Evolutionary conservation across 108 stramenopile genomes (phyloP).

Genomic region (Nitzschia sp.): DNA sequence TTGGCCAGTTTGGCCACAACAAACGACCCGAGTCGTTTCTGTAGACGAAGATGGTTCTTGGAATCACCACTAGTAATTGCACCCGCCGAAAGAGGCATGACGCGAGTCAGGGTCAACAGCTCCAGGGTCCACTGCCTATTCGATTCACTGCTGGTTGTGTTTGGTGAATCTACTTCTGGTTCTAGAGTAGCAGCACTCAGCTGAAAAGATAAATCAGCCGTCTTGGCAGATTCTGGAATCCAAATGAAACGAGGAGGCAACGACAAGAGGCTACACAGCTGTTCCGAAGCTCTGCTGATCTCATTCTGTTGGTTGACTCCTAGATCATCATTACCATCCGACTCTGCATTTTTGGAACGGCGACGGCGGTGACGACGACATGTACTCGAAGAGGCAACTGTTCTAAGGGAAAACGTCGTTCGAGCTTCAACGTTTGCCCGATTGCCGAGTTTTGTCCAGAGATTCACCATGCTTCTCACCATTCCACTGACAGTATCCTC

Average conservation of each 20-base stretch:
- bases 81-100: too few species aligned
- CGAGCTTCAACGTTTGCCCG: not conserved
- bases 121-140: not conserved
- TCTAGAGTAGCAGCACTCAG: not conserved
- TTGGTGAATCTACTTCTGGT: not conserved
- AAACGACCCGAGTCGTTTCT: constrained; percentile 16
- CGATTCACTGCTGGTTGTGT: not conserved
- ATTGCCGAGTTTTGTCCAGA: not conserved
- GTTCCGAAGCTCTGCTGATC: not conserved
- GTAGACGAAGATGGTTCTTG: not conserved
- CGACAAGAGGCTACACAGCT: not conserved
- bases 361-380: not conserved
- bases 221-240: not conserved
- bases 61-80: not conserved
- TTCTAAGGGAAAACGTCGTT: not conserved
- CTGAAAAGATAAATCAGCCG: not conserved
- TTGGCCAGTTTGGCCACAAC: constrained; percentile 18
- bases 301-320: not conserved
- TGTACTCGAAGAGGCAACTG: not conserved
- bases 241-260: not conserved
- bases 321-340: not conserved
- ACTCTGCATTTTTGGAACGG: not conserved
- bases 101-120: not conserved
- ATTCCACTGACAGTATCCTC: not conserved
- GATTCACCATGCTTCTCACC: not conserved